These are phyloP conservation scores for Cubamyces lactineus DNA, from an alignment of 768 basidiomycete species.

Conservation along the genomic window DNA sequence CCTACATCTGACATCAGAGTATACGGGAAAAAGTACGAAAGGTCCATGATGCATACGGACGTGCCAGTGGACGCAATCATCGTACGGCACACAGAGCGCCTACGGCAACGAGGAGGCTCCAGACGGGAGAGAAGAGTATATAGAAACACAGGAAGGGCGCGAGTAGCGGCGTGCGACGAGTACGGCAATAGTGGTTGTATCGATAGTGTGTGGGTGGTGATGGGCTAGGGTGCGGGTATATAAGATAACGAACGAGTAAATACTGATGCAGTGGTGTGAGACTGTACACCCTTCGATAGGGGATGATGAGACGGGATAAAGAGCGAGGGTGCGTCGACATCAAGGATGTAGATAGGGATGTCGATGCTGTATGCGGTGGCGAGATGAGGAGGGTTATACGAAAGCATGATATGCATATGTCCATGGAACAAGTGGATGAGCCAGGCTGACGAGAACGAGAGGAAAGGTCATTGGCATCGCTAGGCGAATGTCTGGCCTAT, in stretches of 20 bases:
- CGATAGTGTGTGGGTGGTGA: neutral
- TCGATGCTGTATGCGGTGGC: neutral
- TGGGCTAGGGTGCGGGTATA: slow-evolving; percentile 10
- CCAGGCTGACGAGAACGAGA: neutral
- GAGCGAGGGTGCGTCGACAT: neutral
- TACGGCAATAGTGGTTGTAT: no score
- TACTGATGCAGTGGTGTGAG: neutral
- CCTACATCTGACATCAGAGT: no score
- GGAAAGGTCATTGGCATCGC: neutral
- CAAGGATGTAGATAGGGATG: no score
- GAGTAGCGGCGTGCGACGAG: no score
- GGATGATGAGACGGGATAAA: neutral
- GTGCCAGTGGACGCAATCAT: no score
- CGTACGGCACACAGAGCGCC: no score
- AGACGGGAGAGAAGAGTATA: no score
- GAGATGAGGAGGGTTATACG: neutral
- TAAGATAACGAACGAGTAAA: slow-evolving; percentile 14
- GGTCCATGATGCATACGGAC: no score
- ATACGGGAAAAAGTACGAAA: no score
- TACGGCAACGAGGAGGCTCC: no score
- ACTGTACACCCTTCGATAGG: neutral
- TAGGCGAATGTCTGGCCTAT: neutral
- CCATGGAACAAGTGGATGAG: neutral
- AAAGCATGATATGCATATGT: slow-evolving; percentile 3
- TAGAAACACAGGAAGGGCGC: no score